Evolutionary conservation across 305 asterid species (phyloP).

Genomic region (Lippia alba): DNA sequence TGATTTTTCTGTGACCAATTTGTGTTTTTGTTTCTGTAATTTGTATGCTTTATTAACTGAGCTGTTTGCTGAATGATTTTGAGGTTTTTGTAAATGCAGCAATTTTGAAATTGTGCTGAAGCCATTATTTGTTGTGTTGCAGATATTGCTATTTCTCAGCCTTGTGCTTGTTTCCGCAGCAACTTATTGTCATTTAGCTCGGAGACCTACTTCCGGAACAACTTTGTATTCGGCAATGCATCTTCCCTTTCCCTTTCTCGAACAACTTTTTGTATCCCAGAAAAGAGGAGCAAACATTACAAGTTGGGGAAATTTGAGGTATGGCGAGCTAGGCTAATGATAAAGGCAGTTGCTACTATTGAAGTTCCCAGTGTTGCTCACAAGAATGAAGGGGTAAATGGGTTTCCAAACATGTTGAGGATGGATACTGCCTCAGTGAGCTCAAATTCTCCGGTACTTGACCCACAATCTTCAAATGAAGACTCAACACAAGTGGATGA

Average conservation of each 20-base stretch:
- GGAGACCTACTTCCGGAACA: slow-evolving; percentile 38
- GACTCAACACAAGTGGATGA: slow-evolving; percentile 46
- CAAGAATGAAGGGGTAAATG: slow-evolving; percentile 34
- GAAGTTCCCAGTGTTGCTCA: slow-evolving; percentile 42
- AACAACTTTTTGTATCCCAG: slow-evolving; percentile 38
- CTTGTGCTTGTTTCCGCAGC: slow-evolving; percentile 56
- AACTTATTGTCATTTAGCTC: slow-evolving; percentile 45
- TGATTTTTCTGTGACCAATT: neutral
- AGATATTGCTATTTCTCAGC: slow-evolving; percentile 70
- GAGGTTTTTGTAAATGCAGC: too few species aligned
- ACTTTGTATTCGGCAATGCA: slow-evolving; percentile 44
- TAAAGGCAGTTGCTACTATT: slow-evolving; percentile 65
- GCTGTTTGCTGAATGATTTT: neutral
- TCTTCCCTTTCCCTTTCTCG: slow-evolving; percentile 39
- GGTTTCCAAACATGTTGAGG: slow-evolving; percentile 37
- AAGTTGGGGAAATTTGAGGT: slow-evolving; percentile 36
- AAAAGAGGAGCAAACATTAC: slow-evolving; percentile 33
- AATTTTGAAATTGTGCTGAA: slow-evolving; percentile 23
- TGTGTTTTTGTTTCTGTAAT: neutral
- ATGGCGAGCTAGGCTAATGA: slow-evolving; percentile 44
- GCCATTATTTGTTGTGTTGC: slow-evolving; percentile 39
- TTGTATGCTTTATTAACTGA: neutral
- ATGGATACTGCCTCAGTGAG: slow-evolving; percentile 42
- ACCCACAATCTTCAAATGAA: slow-evolving; percentile 40
- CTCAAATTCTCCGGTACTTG: slow-evolving; percentile 27